Conservation (phyloP, 306 rosid genomes). For the Glycyrrhiza uralensis region DNA sequence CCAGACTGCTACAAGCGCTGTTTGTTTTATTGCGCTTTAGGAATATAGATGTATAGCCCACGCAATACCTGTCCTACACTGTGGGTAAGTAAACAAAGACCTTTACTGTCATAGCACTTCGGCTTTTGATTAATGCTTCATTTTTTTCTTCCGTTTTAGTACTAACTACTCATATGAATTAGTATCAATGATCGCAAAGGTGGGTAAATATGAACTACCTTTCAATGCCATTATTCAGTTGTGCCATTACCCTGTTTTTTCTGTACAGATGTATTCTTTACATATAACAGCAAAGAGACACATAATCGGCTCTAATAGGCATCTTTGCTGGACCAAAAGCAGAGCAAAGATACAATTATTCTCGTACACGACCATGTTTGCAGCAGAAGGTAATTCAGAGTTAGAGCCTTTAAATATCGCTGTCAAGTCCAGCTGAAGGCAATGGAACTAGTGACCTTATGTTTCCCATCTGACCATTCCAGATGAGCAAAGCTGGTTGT, state of each 20-base stretch:
- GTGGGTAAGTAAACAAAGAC: not conserved
- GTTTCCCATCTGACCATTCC: slow-evolving; percentile 92
- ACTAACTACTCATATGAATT: no score
- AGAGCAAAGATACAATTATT: slow-evolving; percentile 13
- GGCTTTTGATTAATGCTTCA: not conserved
- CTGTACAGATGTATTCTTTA: slow-evolving; percentile 32
- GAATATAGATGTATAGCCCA: not conserved
- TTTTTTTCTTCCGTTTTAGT: not conserved
- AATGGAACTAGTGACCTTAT: slow-evolving; percentile 64
- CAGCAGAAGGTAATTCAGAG: slow-evolving; percentile 22
- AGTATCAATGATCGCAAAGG: no score
- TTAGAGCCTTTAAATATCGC: slow-evolving; percentile 13
- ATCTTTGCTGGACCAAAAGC: slow-evolving; percentile 13
- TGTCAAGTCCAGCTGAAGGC: slow-evolving; percentile 75
- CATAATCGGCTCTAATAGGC: slow-evolving; percentile 15
- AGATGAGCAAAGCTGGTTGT: slow-evolving; percentile 58
- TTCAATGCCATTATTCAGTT: not conserved
- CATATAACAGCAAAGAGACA: slow-evolving; percentile 16
- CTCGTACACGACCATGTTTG: not conserved
- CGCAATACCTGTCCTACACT: not conserved
- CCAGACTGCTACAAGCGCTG: not conserved
- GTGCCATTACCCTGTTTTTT: not conserved
- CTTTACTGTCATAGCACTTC: not conserved
- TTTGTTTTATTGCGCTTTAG: not conserved
- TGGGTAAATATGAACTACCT: not conserved